These are phyloP conservation scores for Catunica adiposa DNA, from an alignment of 2,329 filamentous ascomycete genomes.

Conservation along the genomic window DNA sequence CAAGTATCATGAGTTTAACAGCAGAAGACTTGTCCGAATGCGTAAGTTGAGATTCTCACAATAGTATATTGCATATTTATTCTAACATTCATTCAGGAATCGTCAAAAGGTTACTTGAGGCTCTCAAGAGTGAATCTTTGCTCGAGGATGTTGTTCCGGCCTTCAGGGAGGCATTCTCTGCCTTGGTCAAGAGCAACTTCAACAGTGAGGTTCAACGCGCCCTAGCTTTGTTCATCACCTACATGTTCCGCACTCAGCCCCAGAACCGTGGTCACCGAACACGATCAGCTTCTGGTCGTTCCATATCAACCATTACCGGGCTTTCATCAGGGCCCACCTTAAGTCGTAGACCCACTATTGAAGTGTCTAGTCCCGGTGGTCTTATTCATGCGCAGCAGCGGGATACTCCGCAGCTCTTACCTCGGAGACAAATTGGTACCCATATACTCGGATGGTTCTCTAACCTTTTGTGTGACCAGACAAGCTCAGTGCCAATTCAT, in stretches of 20 bases:
- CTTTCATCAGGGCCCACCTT: constrained; percentile 21
- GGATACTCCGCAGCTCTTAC: background rate
- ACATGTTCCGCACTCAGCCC: constrained; percentile 52
- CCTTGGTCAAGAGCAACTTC: constrained; percentile 63
- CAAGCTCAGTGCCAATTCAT: constrained; percentile 51
- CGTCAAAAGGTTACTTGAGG: constrained; percentile 76
- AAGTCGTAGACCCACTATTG: constrained; percentile 7
- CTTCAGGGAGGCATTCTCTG: constrained; percentile 65
- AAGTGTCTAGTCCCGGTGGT: constrained; percentile 9
- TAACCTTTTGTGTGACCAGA: constrained; percentile 58
- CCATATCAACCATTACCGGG: constrained; percentile 23
- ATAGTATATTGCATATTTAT: background rate
- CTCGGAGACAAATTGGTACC: constrained; percentile 43
- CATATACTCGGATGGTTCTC: constrained; percentile 64
- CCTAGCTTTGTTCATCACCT: constrained; percentile 83
- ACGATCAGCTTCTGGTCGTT: constrained; percentile 7
- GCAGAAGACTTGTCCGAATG: constrained; percentile 73
- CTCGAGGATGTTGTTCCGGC: constrained; percentile 53
- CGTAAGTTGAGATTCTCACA: constrained; percentile 40
- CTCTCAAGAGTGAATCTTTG: constrained; percentile 71
- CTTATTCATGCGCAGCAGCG: background rate
- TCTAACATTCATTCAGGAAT: constrained; percentile 41
- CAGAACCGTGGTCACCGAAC: background rate
- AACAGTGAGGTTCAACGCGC: constrained; percentile 74
- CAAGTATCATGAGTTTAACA: constrained; percentile 85